These are phyloP conservation scores for Fusarium transvaalense DNA, from an alignment of 2,329 filamentous ascomycete genomes.

Conservation along the genomic window DNA sequence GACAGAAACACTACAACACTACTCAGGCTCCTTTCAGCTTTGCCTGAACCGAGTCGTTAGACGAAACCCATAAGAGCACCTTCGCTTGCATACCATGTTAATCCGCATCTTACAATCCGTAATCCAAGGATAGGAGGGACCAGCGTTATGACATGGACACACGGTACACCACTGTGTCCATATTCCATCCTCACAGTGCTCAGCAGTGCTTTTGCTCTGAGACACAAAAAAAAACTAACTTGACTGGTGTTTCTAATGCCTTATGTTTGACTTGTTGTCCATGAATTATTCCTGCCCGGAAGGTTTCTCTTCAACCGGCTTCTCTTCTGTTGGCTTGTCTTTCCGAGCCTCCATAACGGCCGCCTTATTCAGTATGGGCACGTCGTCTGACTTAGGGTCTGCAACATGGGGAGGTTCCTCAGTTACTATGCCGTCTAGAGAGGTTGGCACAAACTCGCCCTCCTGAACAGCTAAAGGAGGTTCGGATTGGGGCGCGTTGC, in stretches of 20 bases:
- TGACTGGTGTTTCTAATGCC: slow-evolving; percentile 13
- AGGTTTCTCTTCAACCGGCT: slow-evolving; percentile 22
- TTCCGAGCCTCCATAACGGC: slow-evolving; percentile 34
- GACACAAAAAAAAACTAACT: slow-evolving; percentile 10
- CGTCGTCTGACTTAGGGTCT: slow-evolving; percentile 42
- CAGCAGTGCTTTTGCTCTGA: slow-evolving; percentile 12
- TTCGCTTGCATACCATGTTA: slow-evolving; percentile 8
- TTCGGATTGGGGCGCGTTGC: slow-evolving; percentile 69
- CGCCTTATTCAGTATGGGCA: slow-evolving; percentile 38
- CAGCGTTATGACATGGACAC: slow-evolving; percentile 8
- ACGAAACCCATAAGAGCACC: slow-evolving; percentile 14
- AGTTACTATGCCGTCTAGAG: slow-evolving; percentile 64
- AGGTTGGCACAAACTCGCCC: slow-evolving; percentile 64
- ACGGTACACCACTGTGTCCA: slow-evolving; percentile 3
- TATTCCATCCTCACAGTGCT: slow-evolving; percentile 17
- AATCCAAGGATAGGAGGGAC: neutral
- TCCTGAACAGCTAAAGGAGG: slow-evolving; percentile 51
- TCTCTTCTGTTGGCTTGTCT: slow-evolving; percentile 30
- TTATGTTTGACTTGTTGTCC: slow-evolving; percentile 14
- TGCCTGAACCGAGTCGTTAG: slow-evolving; percentile 2
- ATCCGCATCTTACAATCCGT: slow-evolving; percentile 11
- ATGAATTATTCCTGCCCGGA: slow-evolving; percentile 13
- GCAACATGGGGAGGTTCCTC: slow-evolving; percentile 61
- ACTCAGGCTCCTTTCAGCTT: neutral
- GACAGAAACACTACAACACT: slow-evolving; percentile 4